Percentiles rank a stretch among this genome's conserved stretches.
Evolutionary conservation across 768 basidiomycete genomes (phyloP).

Genomic region (Tylopilus subfusipes): DNA sequence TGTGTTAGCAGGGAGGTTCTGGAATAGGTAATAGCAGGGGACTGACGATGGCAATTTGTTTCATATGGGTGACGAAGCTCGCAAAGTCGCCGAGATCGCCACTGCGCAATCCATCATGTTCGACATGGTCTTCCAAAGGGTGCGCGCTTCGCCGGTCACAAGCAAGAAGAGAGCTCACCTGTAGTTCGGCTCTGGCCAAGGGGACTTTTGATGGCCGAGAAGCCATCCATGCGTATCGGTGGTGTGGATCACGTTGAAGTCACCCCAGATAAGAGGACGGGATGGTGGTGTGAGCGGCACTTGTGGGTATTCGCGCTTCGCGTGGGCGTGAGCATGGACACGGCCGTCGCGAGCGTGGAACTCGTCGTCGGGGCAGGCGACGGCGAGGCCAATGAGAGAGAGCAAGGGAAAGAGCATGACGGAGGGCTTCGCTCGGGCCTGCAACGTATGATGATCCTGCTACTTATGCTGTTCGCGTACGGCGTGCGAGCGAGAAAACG

Average conservation of each 20-base stretch:
- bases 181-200: slow-evolving; percentile 75
- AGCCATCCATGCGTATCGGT: slow-evolving; percentile 85
- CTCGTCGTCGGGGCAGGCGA: slow-evolving; percentile 21
- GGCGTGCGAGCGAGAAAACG: neutral
- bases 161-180: slow-evolving; percentile 35
- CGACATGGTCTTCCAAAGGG: neutral
- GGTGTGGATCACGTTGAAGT: slow-evolving; percentile 83
- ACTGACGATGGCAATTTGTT: slow-evolving; percentile 59
- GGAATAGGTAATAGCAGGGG: neutral
- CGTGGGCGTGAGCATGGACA: slow-evolving; percentile 32
- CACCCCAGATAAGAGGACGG: slow-evolving; percentile 77
- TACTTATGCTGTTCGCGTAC: neutral
- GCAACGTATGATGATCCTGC: neutral
- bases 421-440: neutral
- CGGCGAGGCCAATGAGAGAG: slow-evolving; percentile 15
- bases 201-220: slow-evolving; percentile 75
- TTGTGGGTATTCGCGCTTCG: slow-evolving; percentile 39
- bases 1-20: neutral
- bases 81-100: slow-evolving; percentile 79
- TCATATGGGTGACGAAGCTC: slow-evolving; percentile 84
- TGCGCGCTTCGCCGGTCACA: neutral
- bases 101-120: slow-evolving; percentile 20
- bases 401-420: slow-evolving; percentile 18
- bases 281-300: slow-evolving; percentile 52
- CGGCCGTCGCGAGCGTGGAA: slow-evolving; percentile 28